Conservation (phyloP, 2,329 filamentous ascomycete species). For the Aotearoamyces nothofagi region DNA sequence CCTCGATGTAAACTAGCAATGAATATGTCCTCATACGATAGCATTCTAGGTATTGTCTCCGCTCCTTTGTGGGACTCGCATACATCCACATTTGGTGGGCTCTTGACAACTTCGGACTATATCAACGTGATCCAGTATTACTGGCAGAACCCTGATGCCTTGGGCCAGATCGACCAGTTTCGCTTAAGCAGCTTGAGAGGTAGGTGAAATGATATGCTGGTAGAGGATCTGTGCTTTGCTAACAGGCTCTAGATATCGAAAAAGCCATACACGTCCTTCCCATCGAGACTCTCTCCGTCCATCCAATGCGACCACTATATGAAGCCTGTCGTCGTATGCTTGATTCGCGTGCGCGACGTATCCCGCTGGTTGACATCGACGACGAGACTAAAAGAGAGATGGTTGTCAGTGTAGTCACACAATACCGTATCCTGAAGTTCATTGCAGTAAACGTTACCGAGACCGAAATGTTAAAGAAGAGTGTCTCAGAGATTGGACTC, state of each 20-base stretch:
- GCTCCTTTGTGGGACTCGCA: slow-evolving; percentile 94
- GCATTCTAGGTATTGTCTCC: slow-evolving; percentile 82
- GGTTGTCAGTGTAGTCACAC: slow-evolving; percentile 92
- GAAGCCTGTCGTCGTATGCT: slow-evolving; percentile 93
- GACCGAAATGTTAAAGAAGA: slow-evolving; percentile 78
- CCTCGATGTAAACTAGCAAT: no score
- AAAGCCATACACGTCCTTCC: slow-evolving; percentile 81
- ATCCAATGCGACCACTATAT: slow-evolving; percentile 80
- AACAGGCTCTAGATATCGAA: slow-evolving; percentile 60
- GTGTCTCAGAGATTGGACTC: slow-evolving; percentile 67
- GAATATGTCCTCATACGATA: no score
- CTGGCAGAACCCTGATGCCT: slow-evolving; percentile 86
- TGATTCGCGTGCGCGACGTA: slow-evolving; percentile 79
- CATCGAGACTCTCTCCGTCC: slow-evolving; percentile 90
- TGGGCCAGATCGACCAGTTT: slow-evolving; percentile 86
- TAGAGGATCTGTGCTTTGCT: slow-evolving; percentile 1
- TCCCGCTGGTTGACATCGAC: slow-evolving; percentile 84
- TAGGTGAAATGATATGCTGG: slow-evolving; percentile 33
- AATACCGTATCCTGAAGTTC: slow-evolving; percentile 97
- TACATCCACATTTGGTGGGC: slow-evolving; percentile 80
- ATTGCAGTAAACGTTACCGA: slow-evolving; percentile 84
- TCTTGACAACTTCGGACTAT: slow-evolving; percentile 91
- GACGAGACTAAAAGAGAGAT: slow-evolving; percentile 86
- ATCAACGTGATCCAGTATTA: slow-evolving; percentile 99
- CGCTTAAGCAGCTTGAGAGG: slow-evolving; percentile 81